Base-by-base conservation (phyloP, 2,329 filamentous ascomycete species). In the Davidsoniella neocaledoniae region DNA sequence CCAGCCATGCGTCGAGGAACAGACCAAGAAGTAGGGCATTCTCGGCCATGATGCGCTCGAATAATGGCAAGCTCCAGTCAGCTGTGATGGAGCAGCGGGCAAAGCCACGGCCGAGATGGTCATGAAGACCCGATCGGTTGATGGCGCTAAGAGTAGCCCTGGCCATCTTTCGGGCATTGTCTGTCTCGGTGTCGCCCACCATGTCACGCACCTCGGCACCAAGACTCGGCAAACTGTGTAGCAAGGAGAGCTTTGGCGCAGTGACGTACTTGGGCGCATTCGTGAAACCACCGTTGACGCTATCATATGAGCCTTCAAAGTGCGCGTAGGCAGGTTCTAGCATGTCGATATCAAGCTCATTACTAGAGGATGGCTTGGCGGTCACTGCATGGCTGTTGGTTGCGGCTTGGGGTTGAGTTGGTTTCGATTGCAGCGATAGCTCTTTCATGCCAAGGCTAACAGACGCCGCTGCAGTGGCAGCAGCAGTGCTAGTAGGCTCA, bases 31-130 rank as follows among this genome's bases (percentile, higher is more conserved):
- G 72, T 56, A 95, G 81, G 0, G 85, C 81, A 59, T 98, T 94
- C 60, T 96, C 91, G 49, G 86, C 87, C 8, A 95, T 75, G 74
- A 96, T 87, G 68, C 96, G 96, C 67, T 98, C 91, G 58, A 96
- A 98, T 62, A 94, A 88, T 9, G 91, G 91, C 43, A 96, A 69
- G 55, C 83, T 85, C 91, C 91, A 98, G 64, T 96, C 85, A 12
- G 79, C 70, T 0, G 90, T 96, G 6, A 94, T 83, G 12, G 86
- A 94, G 61, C 94, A 95, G 47, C 90, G 77, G 36, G 71, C 66
- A 56, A 78, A 77, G 3, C 75, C 75, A 5, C 67, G 68, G 1
- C 72, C 72, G 7, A 78, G 60, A 51, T 78, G 75, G 53, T 79
- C 75, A 48, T 70, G 65, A 54, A 79, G 57, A 4, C 70, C 72